These are phyloP conservation scores for Epichloe gansuensis DNA, from an alignment of 2,329 filamentous ascomycete genomes.

Conservation along the genomic window DNA sequence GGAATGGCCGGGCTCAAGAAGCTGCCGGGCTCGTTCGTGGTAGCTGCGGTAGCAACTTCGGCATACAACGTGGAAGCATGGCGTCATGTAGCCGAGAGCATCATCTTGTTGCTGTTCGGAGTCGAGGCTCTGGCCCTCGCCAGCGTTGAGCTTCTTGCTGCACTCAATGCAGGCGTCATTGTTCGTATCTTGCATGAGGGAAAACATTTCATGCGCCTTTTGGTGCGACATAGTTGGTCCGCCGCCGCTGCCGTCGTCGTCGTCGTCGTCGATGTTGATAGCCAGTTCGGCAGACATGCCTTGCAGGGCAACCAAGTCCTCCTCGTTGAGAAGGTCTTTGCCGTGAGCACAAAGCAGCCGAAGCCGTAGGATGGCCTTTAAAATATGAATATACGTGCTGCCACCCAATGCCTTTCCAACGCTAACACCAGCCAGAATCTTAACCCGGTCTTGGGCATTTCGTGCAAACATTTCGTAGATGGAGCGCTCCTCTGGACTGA, in stretches of 20 bases:
- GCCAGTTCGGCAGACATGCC: conserved; percentile 75
- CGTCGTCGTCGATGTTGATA: conserved; percentile 78
- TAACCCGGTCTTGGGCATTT: conserved; percentile 69
- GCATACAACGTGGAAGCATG: conserved; percentile 81
- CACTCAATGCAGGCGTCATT: conserved; percentile 64
- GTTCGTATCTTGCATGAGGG: conserved; percentile 71
- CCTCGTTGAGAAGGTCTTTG: conserved; percentile 75
- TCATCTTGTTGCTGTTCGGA: conserved; percentile 47
- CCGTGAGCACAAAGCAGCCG: conserved; percentile 88
- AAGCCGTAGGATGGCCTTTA: conserved; percentile 82
- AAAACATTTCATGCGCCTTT: conserved; percentile 76
- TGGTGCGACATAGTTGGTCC: conserved; percentile 48
- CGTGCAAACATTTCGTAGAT: conserved; percentile 78
- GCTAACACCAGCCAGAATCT: conserved; percentile 50
- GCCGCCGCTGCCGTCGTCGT: conserved; percentile 47
- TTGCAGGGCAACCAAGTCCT: conserved; percentile 68
- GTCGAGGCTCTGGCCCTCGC: conserved; percentile 43
- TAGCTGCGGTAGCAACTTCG: conserved; percentile 55
- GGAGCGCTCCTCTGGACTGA: conserved; percentile 59
- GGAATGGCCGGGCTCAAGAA: conserved; percentile 23
- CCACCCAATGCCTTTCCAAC: conserved; percentile 60
- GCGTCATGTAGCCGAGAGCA: conserved; percentile 66
- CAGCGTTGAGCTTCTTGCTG: conserved; percentile 47
- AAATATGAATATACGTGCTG: conserved; percentile 83
- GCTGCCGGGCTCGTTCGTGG: conserved; percentile 36